These are phyloP conservation scores for Populus alba DNA, from an alignment of 345 rosid genomes.

Conservation along the genomic window DNA sequence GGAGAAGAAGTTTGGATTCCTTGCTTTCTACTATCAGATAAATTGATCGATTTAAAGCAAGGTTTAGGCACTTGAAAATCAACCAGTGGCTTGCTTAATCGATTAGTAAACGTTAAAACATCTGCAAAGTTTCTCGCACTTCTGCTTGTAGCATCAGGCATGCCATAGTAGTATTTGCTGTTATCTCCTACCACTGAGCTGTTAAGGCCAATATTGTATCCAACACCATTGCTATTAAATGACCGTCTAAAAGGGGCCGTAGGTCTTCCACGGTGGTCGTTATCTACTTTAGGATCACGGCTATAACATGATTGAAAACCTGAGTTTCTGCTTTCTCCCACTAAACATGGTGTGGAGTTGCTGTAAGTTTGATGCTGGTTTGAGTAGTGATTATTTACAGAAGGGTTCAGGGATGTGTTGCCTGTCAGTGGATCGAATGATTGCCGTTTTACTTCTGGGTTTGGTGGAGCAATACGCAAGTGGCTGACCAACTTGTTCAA, in stretches of 20 bases:
- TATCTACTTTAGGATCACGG: conserved; percentile 33
- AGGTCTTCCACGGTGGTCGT: conserved; percentile 10
- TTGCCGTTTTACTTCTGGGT: conserved; percentile 37
- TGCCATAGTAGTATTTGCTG: conserved; percentile 27
- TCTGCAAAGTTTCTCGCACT: conserved; percentile 31
- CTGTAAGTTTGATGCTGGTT: conserved; percentile 15
- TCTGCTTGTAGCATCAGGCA: conserved; percentile 22
- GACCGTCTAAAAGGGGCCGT: conserved; percentile 12
- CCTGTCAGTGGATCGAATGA: conserved; percentile 31
- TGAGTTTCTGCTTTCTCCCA: conserved; percentile 15
- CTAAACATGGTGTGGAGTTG: conserved; percentile 5
- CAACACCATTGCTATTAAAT: conserved; percentile 7
- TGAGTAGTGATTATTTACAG: conserved; percentile 14
- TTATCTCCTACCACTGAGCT: conserved; percentile 21
- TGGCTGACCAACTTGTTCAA: conserved; percentile 52
- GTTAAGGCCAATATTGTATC: conserved; percentile 25
- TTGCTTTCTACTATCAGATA: conserved; percentile 54
- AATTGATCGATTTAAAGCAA: conserved; percentile 41
- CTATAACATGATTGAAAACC: conserved; percentile 21
- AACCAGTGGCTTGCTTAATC: conserved; percentile 44
- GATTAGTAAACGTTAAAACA: conserved; percentile 23
- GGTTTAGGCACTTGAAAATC: conserved; percentile 47
- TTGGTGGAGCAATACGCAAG: conserved; percentile 75
- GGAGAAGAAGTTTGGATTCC: conserved; percentile 37
- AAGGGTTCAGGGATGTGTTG: conserved; percentile 36